These are phyloP conservation scores for Claviceps quebecensis DNA, from an alignment of 2,329 filamentous ascomycete species.

Conservation along the genomic window DNA sequence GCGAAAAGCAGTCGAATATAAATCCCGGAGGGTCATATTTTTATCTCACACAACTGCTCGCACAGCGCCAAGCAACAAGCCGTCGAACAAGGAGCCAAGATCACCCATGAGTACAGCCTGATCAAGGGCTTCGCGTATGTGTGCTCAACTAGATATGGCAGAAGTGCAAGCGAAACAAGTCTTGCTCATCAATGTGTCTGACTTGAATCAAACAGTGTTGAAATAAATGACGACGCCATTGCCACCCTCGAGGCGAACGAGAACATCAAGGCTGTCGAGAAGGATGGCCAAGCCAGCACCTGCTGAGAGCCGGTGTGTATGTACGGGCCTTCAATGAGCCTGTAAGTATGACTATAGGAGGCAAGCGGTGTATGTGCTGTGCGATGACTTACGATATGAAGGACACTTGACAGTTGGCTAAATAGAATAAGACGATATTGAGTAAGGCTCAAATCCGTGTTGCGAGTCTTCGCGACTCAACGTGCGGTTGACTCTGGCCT, in stretches of 20 bases:
- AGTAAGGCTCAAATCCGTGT: too few relatives aligned
- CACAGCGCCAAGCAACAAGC: constrained; percentile 63
- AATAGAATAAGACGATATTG: too few relatives aligned
- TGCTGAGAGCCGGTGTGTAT: constrained; percentile 36
- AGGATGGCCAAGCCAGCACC: constrained; percentile 54
- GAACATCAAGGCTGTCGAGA: constrained; percentile 62
- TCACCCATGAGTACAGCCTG: constrained; percentile 69
- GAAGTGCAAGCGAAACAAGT: background rate
- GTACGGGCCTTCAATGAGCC: too few relatives aligned
- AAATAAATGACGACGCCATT: constrained; percentile 54
- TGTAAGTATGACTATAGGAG: too few relatives aligned
- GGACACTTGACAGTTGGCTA: too few relatives aligned
- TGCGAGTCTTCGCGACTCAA: too few relatives aligned
- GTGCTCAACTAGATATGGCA: background rate
- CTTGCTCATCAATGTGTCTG: background rate
- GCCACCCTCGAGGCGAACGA: constrained; percentile 52
- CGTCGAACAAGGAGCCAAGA: constrained; percentile 63
- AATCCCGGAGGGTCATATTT: background rate
- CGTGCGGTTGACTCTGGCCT: too few relatives aligned
- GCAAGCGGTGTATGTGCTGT: too few relatives aligned
- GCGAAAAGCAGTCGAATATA: background rate
- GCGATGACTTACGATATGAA: too few relatives aligned
- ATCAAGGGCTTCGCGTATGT: constrained; percentile 91
- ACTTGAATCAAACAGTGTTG: constrained; percentile 41
- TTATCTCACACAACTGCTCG: background rate